These are phyloP conservation scores for Mortierella sp. DNA, from an alignment of 371 early-diverging fungal genomes.

Conservation along the genomic window DNA sequence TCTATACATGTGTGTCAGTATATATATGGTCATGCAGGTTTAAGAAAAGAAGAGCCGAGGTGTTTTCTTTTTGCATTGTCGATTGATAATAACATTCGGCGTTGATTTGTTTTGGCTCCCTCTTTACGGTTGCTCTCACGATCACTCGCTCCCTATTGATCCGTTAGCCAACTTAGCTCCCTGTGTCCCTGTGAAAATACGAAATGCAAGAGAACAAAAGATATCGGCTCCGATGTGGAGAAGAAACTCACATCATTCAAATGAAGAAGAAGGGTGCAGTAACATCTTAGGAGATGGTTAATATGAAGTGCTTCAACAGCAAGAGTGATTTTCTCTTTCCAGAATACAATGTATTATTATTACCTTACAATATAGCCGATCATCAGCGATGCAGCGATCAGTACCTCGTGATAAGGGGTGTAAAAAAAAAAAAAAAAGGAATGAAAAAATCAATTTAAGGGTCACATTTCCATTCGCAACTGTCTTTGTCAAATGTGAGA, in stretches of 20 bases:
- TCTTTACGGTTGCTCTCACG: not conserved
- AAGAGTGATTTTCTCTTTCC: too few relatives aligned
- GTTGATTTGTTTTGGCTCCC: not conserved
- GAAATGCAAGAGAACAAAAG: not conserved
- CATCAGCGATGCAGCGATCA: too few relatives aligned
- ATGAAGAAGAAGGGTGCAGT: not conserved
- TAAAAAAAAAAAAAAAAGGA: too few relatives aligned
- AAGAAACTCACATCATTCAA: not conserved
- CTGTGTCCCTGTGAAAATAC: not conserved
- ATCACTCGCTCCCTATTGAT: not conserved
- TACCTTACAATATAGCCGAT: too few relatives aligned
- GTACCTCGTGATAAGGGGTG: too few relatives aligned
- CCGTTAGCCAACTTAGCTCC: not conserved
- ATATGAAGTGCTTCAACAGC: too few relatives aligned
- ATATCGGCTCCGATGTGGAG: not conserved
- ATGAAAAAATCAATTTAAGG: too few relatives aligned
- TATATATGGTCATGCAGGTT: constrained; percentile 1
- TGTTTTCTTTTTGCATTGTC: not conserved
- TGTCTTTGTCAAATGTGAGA: too few relatives aligned
- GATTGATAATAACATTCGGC: constrained; percentile 21
- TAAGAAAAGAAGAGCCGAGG: not conserved
- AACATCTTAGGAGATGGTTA: too few relatives aligned
- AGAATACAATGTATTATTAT: too few relatives aligned
- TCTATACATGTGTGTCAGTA: constrained; percentile 5
- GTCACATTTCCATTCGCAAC: too few relatives aligned